Evolutionary conservation across 345 rosid species (phyloP), one percentile per base, ranked within the genome.

Genomic region (Boechera stricta): DNA sequence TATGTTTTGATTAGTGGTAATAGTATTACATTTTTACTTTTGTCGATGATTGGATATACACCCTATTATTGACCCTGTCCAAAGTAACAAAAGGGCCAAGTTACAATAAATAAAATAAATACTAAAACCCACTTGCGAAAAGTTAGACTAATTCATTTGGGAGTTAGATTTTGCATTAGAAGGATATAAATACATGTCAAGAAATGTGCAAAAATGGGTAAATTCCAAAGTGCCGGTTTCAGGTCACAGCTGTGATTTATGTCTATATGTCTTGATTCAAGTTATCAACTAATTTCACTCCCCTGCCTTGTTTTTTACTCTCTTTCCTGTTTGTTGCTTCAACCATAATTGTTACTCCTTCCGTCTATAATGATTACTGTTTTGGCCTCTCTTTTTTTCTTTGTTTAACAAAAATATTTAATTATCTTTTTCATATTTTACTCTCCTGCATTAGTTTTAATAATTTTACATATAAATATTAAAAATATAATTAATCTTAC

Each of bases 251-350:
- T 70, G 71, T 63, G 59, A 45, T 28, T 62, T 38, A 71, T 59
- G 73, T 69, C 53, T 67, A 33, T 7, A 61, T 76, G 80, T 70
- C 80, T 2, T 54, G 42, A 55, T 77, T 77, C 80, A 77, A 62
- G 10, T 77, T 42, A 77, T 77, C 75, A 16, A 54, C 71, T 69
- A 24, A 61, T 68, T 41, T 52, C 57, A 76, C 64, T 44, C 64
- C 10, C 36, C n/a, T 48, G 2, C 18, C 45, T 74, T 55, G 35
- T 33, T 70, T 70, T 21, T 75, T 18, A 49, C 63, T 68, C 21
- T 42, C 57, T 69, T 31, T 61, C 65, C 7, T 42, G 21, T 60
- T 69, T 53, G 36, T 76, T 13, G 63, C 61, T 49, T 75, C 73
- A 18, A 39, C 79, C 73, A 67, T 48, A 44, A 41, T 24, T 74